Evolutionary conservation across 1,139 yeast species (phyloP), one percentile per base, ranked within the genome.

Genomic region (Kluyveromyces sp.): DNA sequence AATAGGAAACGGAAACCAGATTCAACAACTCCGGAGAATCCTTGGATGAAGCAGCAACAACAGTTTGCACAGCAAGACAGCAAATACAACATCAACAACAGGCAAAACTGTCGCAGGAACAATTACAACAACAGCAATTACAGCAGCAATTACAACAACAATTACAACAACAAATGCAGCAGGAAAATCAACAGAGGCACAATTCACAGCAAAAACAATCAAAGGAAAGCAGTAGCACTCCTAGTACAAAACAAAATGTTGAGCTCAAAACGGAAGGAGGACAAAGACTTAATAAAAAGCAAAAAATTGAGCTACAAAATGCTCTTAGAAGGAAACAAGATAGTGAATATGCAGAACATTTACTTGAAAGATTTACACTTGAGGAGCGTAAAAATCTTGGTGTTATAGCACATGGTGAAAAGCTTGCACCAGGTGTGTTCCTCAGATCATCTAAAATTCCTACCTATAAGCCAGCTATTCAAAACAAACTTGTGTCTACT

Each of bases 321-420:
- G 64, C 63, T 3, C 48, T 58, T 10, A 63, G 60, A 49, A 52
- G 63, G 37, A 61, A 57, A 43, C 54, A 60, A 10, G 66, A 63
- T 42, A 58, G 63, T 40, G 63, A 55, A 36, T 61, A 59, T 44
- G 66, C 65, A 3, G 64, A 63, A 44, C 64, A 67, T 31, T 51
- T 66, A 41, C 63, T 73, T 46, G 75, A 79, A 57, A 75, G 80
- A 46, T 75, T 90, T 45, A 76, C 88, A 0, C 73, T 79, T 31
- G 83, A 86, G 57, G 96, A 89, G 58, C 92, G 88, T 64, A 86
- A 82, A 48, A 83, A 90, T 0, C 85, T 83, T 58, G 98, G 98
- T 10, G 75, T 94, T 38, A 73, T 81, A 46, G 84, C 84, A 55
- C 96, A 88, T 64, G 77, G 79, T 15, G 97, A 90, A 48, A 81